Percentiles rank a stretch among this genome's conserved stretches.
phyloP scores from a whole-genome alignment of 2,329 filamentous ascomycete genomes.

The Cladosporium oxysporum region DNA sequence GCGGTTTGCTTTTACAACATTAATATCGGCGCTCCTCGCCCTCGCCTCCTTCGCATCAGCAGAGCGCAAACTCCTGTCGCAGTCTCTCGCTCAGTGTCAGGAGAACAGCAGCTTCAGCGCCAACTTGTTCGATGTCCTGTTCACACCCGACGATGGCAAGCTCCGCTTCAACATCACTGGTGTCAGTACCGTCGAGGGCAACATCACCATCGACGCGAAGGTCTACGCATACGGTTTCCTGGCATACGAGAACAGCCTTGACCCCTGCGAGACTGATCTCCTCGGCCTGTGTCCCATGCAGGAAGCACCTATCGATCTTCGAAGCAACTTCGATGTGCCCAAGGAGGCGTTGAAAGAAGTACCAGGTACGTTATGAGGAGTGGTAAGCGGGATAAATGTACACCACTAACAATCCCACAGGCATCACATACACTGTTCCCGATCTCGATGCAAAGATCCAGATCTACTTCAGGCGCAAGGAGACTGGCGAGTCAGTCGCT shows the following conservation, averaged over 20 bases:
- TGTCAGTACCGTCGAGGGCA: constrained; percentile 79
- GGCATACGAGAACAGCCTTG: constrained; percentile 65
- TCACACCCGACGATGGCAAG: constrained; percentile 73
- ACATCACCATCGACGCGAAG: constrained; percentile 73
- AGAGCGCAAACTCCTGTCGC: constrained; percentile 69
- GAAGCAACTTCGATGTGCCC: constrained; percentile 67
- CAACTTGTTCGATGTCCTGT: constrained; percentile 82
- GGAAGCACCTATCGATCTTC: constrained; percentile 75
- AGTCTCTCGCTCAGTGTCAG: constrained; percentile 82
- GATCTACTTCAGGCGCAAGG: constrained; percentile 75
- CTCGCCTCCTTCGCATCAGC: constrained; percentile 55
- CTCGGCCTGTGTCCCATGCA: constrained; percentile 88
- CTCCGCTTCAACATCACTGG: constrained; percentile 75
- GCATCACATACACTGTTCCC: constrained; percentile 84
- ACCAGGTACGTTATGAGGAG: constrained; percentile 56
- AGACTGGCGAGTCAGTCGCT: constrained; percentile 66
- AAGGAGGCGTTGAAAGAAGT: constrained; percentile 62
- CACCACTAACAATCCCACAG: constrained; percentile 27
- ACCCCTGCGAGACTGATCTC: constrained; percentile 73
- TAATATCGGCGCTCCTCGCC: constrained; percentile 37
- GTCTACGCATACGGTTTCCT: constrained; percentile 82
- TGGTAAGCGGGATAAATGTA: not conserved
- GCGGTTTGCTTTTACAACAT: constrained; percentile 21
- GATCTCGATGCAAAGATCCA: constrained; percentile 86
- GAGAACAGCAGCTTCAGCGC: constrained; percentile 82